Conservation (phyloP, 23 red algal species). For the Gracilaria vermiculophylla region DNA sequence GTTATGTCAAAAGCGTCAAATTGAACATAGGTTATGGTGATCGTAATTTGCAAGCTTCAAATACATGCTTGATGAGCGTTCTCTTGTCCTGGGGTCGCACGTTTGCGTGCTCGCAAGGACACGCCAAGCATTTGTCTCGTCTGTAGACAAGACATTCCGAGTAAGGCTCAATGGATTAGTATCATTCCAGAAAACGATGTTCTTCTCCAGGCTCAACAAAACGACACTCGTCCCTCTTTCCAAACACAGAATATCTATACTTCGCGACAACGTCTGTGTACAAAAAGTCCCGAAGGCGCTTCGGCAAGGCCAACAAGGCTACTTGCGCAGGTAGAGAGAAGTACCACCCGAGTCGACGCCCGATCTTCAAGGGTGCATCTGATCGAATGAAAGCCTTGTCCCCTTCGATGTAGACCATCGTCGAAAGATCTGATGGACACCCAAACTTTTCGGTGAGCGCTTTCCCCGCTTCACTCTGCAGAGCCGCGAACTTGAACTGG, state of each 20-base stretch:
- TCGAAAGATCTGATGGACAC: constrained; percentile 62
- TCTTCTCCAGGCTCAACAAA: constrained; percentile 57
- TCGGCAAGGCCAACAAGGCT: constrained; percentile 41
- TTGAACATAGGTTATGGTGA: too few species aligned
- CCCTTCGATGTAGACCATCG: constrained; percentile 71
- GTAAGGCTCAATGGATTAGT: not conserved
- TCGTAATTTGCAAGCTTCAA: too few species aligned
- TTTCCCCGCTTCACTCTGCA: constrained; percentile 58
- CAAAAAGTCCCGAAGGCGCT: constrained; percentile 38
- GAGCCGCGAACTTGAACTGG: constrained; percentile 67
- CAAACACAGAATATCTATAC: constrained; percentile 70
- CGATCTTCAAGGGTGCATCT: constrained; percentile 61
- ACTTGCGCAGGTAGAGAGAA: constrained; percentile 28
- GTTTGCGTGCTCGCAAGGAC: too few species aligned
- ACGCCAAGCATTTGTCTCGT: not conserved
- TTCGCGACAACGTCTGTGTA: constrained; percentile 66
- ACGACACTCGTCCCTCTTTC: constrained; percentile 65
- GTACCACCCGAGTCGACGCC: constrained; percentile 33
- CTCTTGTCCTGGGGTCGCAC: too few species aligned
- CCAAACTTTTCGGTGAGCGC: constrained; percentile 53
- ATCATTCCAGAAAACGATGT: constrained; percentile 53
- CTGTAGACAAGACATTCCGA: not conserved
- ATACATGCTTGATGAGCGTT: too few species aligned
- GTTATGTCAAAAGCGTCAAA: too few species aligned
- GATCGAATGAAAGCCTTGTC: constrained; percentile 40